Conservation (phyloP, 305 asterid genomes). For the Stenogyne calaminthoides region DNA sequence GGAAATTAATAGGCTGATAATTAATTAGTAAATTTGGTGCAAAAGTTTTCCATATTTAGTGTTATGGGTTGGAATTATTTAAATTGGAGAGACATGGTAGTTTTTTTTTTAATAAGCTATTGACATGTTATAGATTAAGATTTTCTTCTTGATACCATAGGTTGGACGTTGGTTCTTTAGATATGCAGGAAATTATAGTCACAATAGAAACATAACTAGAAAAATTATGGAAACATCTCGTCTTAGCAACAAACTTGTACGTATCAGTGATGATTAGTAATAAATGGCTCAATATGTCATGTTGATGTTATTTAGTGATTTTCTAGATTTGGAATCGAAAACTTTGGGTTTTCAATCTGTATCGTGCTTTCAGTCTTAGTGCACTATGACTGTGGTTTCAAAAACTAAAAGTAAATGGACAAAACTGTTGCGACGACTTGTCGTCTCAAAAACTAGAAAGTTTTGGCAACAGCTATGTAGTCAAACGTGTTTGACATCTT, state of each 20-base stretch:
- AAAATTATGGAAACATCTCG: background rate
- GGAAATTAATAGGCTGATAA: background rate
- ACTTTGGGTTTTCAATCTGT: no score
- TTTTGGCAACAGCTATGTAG: background rate
- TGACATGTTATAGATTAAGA: background rate
- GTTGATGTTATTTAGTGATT: conserved; percentile 3
- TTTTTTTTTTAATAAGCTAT: background rate
- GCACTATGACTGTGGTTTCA: no score
- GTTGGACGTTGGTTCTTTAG: background rate
- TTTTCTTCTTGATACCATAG: background rate
- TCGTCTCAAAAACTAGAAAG: conserved; percentile 3
- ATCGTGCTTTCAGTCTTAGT: no score
- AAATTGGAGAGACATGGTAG: background rate
- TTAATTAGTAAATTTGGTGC: background rate
- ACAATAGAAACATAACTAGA: background rate
- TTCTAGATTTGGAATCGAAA: background rate
- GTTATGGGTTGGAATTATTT: background rate
- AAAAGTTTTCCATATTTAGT: background rate
- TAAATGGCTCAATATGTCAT: background rate
- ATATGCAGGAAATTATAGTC: background rate
- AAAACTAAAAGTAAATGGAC: background rate
- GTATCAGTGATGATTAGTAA: background rate
- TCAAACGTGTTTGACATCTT: background rate
- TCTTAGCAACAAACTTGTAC: background rate
- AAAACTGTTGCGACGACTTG: background rate